A percentile compares a stretch with the other conserved stretches of the same genome.
phyloP scores from a whole-genome alignment of 176 grass and related monocot species.

The Carex cristatella region DNA sequence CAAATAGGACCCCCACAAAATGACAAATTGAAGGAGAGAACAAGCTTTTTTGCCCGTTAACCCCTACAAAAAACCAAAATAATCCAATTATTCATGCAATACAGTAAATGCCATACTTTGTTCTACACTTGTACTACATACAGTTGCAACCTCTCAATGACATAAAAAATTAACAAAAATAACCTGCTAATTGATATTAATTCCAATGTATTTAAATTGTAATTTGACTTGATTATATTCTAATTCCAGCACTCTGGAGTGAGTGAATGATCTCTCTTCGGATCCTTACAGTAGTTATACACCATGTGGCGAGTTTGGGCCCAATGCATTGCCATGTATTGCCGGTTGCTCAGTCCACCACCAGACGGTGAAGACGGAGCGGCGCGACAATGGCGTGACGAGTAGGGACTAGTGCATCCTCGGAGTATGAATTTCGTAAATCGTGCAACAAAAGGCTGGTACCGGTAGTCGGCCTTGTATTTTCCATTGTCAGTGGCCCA shows the following conservation, averaged over 20 bases:
- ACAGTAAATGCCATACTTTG: slow-evolving; percentile 9
- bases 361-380: neutral
- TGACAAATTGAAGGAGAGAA: neutral
- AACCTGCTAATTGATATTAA: slow-evolving; percentile 6
- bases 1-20: neutral
- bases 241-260: slow-evolving; percentile 41
- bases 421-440: slow-evolving; percentile 42
- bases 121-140: slow-evolving; percentile 12
- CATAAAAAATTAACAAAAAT: slow-evolving; percentile 17
- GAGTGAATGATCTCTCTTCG: slow-evolving; percentile 35
- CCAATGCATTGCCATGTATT: slow-evolving; percentile 54
- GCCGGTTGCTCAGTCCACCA: slow-evolving; percentile 23
- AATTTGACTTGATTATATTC: neutral
- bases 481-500: slow-evolving; percentile 68
- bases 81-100: neutral
- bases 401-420: slow-evolving; percentile 28
- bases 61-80: neutral
- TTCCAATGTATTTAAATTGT: neutral
- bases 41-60: slow-evolving; percentile 1
- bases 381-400: slow-evolving; percentile 19
- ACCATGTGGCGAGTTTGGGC: slow-evolving; percentile 49
- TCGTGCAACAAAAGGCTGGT: slow-evolving; percentile 50
- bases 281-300: slow-evolving; percentile 58
- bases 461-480: slow-evolving; percentile 55
- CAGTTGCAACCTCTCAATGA: neutral